A percentile compares a stretch with the other conserved stretches of the same genome.
phyloP scores from a whole-genome alignment of 2,329 filamentous ascomycete species.

The Fusarium sp. region DNA sequence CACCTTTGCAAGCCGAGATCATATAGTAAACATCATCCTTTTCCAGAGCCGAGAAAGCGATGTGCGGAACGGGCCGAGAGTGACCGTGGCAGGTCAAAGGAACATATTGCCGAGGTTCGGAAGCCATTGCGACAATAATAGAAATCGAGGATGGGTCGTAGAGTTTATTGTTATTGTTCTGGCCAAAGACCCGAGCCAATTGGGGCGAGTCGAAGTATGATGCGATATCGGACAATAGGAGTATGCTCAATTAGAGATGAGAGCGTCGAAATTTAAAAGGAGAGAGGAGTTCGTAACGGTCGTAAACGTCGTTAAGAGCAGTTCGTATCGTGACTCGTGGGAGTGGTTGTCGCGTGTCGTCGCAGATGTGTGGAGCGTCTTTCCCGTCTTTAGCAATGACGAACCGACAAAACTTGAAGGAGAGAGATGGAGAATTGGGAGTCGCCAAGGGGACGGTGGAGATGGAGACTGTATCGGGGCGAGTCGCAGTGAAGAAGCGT shows the following conservation, averaged over 20 bases:
- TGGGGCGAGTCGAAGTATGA: slow-evolving; percentile 13
- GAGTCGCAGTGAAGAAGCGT: slow-evolving; percentile 41
- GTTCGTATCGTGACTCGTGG: slow-evolving; percentile 41
- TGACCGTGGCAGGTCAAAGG: slow-evolving; percentile 96
- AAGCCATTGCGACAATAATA: slow-evolving; percentile 52
- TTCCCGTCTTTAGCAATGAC: slow-evolving; percentile 14
- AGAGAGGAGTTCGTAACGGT: slow-evolving; percentile 49
- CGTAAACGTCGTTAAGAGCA: slow-evolving; percentile 49
- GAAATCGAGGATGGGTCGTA: slow-evolving; percentile 9
- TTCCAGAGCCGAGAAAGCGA: slow-evolving; percentile 88
- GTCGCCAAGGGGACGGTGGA: slow-evolving; percentile 11
- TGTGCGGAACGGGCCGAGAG: slow-evolving; percentile 90
- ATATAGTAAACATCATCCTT: slow-evolving; percentile 91
- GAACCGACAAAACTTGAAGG: slow-evolving; percentile 28
- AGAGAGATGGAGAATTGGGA: slow-evolving; percentile 19
- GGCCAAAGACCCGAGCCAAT: slow-evolving; percentile 4
- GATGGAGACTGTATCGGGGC: slow-evolving; percentile 28
- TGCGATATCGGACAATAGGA: slow-evolving; percentile 18
- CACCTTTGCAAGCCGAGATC: slow-evolving; percentile 93
- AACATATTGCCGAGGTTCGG: slow-evolving; percentile 74
- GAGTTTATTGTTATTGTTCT: slow-evolving; percentile 5
- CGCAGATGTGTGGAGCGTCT: slow-evolving; percentile 44
- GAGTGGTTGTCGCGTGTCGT: slow-evolving; percentile 43
- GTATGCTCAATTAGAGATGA: slow-evolving; percentile 11
- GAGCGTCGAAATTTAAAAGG: slow-evolving; percentile 23